Percentiles rank a stretch among this genome's conserved stretches.
Conservation (phyloP, 2,329 filamentous ascomycete genomes). For the Sclerotiophoma versabilis region DNA sequence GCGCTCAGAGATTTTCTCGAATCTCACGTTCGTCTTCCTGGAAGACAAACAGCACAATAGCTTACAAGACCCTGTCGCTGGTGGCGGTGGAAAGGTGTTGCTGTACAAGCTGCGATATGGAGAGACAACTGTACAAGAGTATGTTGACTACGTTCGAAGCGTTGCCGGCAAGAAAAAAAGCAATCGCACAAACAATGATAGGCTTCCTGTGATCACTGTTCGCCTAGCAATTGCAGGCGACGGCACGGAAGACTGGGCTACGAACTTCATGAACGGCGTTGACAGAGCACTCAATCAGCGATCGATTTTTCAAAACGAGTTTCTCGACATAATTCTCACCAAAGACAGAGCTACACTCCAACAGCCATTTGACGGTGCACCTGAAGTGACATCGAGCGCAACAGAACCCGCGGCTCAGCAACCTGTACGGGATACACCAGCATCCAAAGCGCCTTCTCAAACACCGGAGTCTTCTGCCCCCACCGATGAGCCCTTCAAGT, state of each 20-base stretch:
- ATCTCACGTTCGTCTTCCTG: conserved; percentile 89
- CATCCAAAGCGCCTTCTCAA: conserved; percentile 27
- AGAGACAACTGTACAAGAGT: conserved; percentile 74
- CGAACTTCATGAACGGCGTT: conserved; percentile 71
- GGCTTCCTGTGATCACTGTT: conserved; percentile 79
- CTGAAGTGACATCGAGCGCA: conserved; percentile 27
- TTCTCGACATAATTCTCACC: conserved; percentile 86
- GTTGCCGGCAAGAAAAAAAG: conserved; percentile 77
- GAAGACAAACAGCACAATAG: conserved; percentile 77
- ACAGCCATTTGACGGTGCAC: conserved; percentile 63
- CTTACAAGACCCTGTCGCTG: conserved; percentile 75
- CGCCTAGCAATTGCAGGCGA: conserved; percentile 62
- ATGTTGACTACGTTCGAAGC: conserved; percentile 77
- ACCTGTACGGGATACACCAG: conserved; percentile 27
- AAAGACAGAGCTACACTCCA: conserved; percentile 77
- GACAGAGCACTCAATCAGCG: conserved; percentile 79
- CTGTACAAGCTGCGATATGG: conserved; percentile 67
- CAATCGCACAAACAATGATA: conserved; percentile 68
- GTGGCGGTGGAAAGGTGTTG: conserved; percentile 83
- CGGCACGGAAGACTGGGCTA: conserved; percentile 69
- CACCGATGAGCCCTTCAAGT: conserved; percentile 29
- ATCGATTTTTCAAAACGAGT: conserved; percentile 87
- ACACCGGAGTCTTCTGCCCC: conserved; percentile 23
- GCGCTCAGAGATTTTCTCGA: conserved; percentile 78
- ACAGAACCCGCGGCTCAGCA: conserved; percentile 20